Percentiles rank a stretch among this genome's conserved stretches.
Conservation (phyloP, 768 basidiomycete genomes). For the Trametopsis cervina region DNA sequence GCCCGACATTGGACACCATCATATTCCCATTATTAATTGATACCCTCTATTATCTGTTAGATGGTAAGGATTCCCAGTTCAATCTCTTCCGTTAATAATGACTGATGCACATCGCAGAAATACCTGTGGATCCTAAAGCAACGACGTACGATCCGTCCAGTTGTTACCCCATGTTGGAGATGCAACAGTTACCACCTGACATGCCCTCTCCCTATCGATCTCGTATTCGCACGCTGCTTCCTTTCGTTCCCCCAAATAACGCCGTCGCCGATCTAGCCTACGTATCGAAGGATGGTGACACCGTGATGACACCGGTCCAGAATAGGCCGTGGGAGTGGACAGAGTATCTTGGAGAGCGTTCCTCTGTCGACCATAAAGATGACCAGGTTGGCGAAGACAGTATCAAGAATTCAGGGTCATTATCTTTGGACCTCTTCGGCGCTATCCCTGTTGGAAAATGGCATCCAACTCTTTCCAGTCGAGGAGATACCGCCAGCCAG, state of each 20-base stretch:
- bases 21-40: slow-evolving; percentile 65
- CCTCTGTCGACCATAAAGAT: slow-evolving; percentile 31
- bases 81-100: neutral
- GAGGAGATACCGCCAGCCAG: slow-evolving; percentile 27
- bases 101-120: slow-evolving; percentile 38
- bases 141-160: slow-evolving; percentile 54
- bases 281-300: slow-evolving; percentile 47
- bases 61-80: slow-evolving; percentile 42
- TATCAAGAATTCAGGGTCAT: slow-evolving; percentile 61
- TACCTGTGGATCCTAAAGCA: slow-evolving; percentile 51
- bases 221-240: slow-evolving; percentile 53
- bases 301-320: slow-evolving; percentile 43
- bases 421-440: slow-evolving; percentile 67
- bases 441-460: slow-evolving; percentile 57
- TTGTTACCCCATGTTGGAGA: slow-evolving; percentile 48
- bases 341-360: slow-evolving; percentile 63
- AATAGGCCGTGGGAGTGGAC: slow-evolving; percentile 88
- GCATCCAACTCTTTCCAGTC: slow-evolving; percentile 4
- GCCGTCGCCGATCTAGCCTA: slow-evolving; percentile 52
- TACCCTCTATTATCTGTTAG: slow-evolving; percentile 65
- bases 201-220: slow-evolving; percentile 49
- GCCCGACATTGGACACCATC: slow-evolving; percentile 46
- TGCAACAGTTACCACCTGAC: slow-evolving; percentile 46
- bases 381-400: slow-evolving; percentile 34
- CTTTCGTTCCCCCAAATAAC: slow-evolving; percentile 42